Evolutionary conservation across 805 yeast genomes (phyloP), one percentile per base, ranked within the genome.

Genomic region (Maudiozyma serrabonitensis): DNA sequence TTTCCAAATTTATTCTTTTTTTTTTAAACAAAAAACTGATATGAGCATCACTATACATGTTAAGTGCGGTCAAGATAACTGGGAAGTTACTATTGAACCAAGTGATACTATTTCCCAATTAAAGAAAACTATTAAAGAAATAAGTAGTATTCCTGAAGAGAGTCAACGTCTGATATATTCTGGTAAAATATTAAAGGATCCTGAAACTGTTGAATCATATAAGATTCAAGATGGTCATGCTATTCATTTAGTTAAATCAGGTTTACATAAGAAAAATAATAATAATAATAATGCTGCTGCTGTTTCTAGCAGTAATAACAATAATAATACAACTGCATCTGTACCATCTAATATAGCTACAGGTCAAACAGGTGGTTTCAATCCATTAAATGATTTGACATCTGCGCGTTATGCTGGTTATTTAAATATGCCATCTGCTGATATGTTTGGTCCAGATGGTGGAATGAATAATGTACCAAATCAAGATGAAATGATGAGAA

Each of bases 401-500:
- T 91, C 96, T 46, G 98, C 98, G 1, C 79, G 97, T 48, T 93
- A 89, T 62, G 97, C 98, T 2, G 99, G 99, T 1, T 82, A 80
- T 58, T 46, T 56, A 23, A 90, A 88, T 59, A 73, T 93, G 67
- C 98, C 99, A 5, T 76, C 86, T 3, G 87, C 88, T 1, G 79
- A 82, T 43, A 78, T 87, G 84, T 89, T 91, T 70, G 96, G 96
- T 1, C 90, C 96, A 26, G 97, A 90, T 66, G 95, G 95, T 40
- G 98, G 97, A 16, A 55, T 54, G 19, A 60, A 54, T 35, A 56
- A 57, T 47, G 82, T 82, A 41, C 90, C 95, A 12, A 81, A 80
- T 57, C 84, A 87, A 45, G 90, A 84, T 46, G 89, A 86, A 53
- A 63, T 91, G 68, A 71, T 79, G 35, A 72, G 75, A 49, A 80